Evolutionary conservation across 2,329 filamentous ascomycete species (phyloP), one percentile per base, ranked within the genome.

Genomic region (Exophiala lecanii-corni): DNA sequence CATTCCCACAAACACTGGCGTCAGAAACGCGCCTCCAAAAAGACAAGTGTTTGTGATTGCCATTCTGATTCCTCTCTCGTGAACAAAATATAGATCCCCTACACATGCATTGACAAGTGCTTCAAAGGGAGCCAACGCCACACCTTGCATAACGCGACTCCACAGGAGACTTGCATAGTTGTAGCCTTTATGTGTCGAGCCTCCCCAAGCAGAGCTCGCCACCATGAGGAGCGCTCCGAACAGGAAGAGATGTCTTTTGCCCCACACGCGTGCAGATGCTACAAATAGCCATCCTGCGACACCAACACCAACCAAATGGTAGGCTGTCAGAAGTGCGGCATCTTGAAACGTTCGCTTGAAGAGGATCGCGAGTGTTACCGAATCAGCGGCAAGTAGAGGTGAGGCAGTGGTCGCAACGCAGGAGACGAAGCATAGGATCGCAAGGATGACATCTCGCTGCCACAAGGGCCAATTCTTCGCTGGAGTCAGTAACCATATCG

Each of bases 71-170:
- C 89, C 30, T 63, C 77, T 64, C 63, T 86, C 80, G 67, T 91
- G 91, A 18, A 96, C 88, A 63, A 82, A 92, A 65, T 91, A 96
- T 39, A 97, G 62, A 62, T 97, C 91, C 30, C 89, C 91, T 5
- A 96, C 86, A 36, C 81, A 83, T 1, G 87, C 87, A 63, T 94
- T 95, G 45, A 96, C 83, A 17, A 96, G 70, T 1, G 86, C 86
- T 66, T 97, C 91, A 54, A 92, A 96, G 0, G 91, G 89, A 6
- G 89, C 89, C 13, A 89, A 74, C 0, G 84, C 89, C 32, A 96
- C 75, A 15, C 91, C 91, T 64, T 96, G 91, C 43, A 94, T 78
- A 39, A 94, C 76, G 9, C 91, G 75, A 9, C 91, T 84, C 66
- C 81, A 86, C 3, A 92, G 60, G 47, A 96, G 71, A 57, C 80